phyloP scores from a whole-genome alignment of 352 stramenopile species.

The Peronospora belbahrii region DNA sequence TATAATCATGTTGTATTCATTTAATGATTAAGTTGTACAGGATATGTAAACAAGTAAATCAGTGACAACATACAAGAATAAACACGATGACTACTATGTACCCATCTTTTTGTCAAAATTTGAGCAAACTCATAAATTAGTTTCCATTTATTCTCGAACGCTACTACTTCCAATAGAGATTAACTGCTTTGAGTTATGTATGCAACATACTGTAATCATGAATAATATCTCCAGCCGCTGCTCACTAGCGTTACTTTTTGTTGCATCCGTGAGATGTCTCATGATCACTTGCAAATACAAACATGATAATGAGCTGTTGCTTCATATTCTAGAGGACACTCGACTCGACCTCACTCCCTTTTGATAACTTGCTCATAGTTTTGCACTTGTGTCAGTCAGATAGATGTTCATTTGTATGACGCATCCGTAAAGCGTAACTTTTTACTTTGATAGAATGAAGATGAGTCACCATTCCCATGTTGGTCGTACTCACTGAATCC shows the following conservation, averaged over 20 bases:
- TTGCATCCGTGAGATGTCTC: too few species aligned
- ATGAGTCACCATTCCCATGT: constrained; percentile 18
- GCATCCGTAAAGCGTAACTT: constrained; percentile 22
- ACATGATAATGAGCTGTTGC: too few species aligned
- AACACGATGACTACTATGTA: too few species aligned
- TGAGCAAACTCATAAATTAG: constrained; percentile 38
- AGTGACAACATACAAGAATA: too few species aligned
- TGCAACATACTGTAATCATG: too few species aligned
- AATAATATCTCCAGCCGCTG: too few species aligned
- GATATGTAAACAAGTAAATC: too few species aligned
- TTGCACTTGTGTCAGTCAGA: neutral
- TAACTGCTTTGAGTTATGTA: neutral
- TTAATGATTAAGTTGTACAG: too few species aligned
- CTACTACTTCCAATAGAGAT: constrained; percentile 11
- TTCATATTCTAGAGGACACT: too few species aligned
- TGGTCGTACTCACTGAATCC: constrained; percentile 34
- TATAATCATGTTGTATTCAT: too few species aligned
- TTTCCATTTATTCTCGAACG: constrained; percentile 29
- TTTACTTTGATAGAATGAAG: constrained; percentile 26
- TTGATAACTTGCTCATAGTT: neutral
- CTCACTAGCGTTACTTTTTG: neutral
- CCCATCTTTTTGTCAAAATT: neutral
- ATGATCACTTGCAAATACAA: too few species aligned
- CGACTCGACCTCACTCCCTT: neutral
- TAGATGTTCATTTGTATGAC: constrained; percentile 22